phyloP scores from a whole-genome alignment of 352 stramenopile species.

The Phytophthora quininea region DNA sequence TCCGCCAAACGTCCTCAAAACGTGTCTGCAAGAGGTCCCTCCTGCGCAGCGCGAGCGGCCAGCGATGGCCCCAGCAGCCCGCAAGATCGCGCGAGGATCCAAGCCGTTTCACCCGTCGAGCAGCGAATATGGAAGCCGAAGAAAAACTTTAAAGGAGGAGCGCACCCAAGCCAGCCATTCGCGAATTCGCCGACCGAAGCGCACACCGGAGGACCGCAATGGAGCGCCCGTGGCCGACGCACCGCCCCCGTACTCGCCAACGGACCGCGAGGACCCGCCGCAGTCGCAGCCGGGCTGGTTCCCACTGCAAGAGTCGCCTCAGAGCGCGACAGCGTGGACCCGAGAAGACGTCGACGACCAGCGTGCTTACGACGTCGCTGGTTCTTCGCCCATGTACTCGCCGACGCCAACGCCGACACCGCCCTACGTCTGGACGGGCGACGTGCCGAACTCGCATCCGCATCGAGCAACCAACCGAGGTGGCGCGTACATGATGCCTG shows the following conservation, averaged over 20 bases:
- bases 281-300: conserved; percentile 64
- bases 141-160: conserved; percentile 8
- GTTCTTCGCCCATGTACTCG: conserved; percentile 19
- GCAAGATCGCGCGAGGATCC: not conserved
- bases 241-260: conserved; percentile 15
- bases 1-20: too few relatives aligned
- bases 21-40: too few relatives aligned
- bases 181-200: conserved; percentile 19
- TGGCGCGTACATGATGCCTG: conserved; percentile 18
- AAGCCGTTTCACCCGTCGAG: conserved; percentile 19
- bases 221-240: conserved; percentile 18
- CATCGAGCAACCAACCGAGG: not conserved
- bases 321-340: conserved; percentile 15
- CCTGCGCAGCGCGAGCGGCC: too few relatives aligned
- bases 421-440: conserved; percentile 27
- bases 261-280: not conserved
- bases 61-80: too few relatives aligned
- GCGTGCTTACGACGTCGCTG: not conserved
- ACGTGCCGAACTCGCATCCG: not conserved
- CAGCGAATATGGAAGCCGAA: conserved; percentile 27
- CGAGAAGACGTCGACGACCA: conserved; percentile 4
- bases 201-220: not conserved
- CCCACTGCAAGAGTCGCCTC: conserved; percentile 38
- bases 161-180: conserved; percentile 24
- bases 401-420: conserved; percentile 7